These are phyloP conservation scores for Apophysomyces variabilis DNA, from an alignment of 371 early-diverging fungal genomes.

Conservation along the genomic window DNA sequence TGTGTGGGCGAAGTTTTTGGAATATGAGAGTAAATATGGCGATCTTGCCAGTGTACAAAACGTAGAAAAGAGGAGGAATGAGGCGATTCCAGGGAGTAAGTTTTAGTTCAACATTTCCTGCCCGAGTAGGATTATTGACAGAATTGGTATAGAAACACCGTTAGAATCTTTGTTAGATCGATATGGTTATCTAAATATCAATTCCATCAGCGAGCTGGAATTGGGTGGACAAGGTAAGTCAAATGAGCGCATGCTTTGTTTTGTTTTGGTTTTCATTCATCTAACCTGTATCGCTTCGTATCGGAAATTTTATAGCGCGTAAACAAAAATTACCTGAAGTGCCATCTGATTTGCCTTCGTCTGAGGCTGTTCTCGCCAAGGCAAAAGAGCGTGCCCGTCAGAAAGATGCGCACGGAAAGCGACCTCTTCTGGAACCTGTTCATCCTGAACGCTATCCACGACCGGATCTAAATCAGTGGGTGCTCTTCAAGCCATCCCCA, in stretches of 20 bases:
- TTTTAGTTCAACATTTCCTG: neutral
- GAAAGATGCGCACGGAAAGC: conserved; percentile 24
- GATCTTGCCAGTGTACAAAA: conserved; percentile 77
- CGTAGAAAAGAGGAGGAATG: conserved; percentile 77
- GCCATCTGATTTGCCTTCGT: conserved; percentile 9
- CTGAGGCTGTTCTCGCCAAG: conserved; percentile 13
- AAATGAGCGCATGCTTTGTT: neutral
- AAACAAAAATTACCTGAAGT: conserved; percentile 16
- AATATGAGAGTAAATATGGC: conserved; percentile 88
- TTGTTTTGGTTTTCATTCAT: neutral
- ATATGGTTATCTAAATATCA: conserved; percentile 69
- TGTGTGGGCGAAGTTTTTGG: conserved; percentile 83
- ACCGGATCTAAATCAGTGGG: conserved; percentile 83
- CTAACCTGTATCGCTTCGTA: too few relatives aligned
- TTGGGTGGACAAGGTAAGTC: conserved; percentile 54
- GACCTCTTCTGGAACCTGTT: conserved; percentile 69
- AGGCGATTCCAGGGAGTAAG: conserved; percentile 67
- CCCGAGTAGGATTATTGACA: neutral
- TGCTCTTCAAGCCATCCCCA: conserved; percentile 59
- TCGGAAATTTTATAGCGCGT: conserved; percentile 12
- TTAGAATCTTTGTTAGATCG: conserved; percentile 64
- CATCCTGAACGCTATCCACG: conserved; percentile 75
- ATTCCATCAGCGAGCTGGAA: conserved; percentile 59
- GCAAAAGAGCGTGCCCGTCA: conserved; percentile 32
- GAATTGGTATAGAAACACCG: conserved; percentile 29